Evolutionary conservation across 768 basidiomycete species (phyloP).

Genomic region (Lentinula raphanica): DNA sequence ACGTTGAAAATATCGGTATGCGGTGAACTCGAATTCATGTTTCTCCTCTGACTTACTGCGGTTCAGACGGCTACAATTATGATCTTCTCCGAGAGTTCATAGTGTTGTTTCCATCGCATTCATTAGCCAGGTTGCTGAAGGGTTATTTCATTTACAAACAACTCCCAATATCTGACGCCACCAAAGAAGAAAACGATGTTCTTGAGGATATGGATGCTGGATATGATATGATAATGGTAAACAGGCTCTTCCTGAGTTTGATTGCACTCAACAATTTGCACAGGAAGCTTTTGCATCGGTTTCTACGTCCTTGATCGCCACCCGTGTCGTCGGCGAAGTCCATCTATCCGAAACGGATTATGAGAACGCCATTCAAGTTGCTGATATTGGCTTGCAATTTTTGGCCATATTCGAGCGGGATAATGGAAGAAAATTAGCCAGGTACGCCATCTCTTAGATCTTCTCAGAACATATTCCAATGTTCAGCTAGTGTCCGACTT

Average conservation of each 20-base stretch:
- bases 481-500: slow-evolving; percentile 46
- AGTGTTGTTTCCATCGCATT: slow-evolving; percentile 55
- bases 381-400: slow-evolving; percentile 65
- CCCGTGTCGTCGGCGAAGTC: slow-evolving; percentile 58
- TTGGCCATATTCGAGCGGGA: slow-evolving; percentile 50
- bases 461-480: neutral
- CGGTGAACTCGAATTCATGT: slow-evolving; percentile 19
- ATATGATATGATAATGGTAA: slow-evolving; percentile 58
- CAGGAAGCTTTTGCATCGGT: slow-evolving; percentile 53
- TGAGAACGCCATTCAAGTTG: slow-evolving; percentile 60
- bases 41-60: neutral
- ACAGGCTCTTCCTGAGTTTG: slow-evolving; percentile 15
- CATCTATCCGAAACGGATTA: slow-evolving; percentile 71
- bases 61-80: slow-evolving; percentile 57
- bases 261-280: slow-evolving; percentile 8
- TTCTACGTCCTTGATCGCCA: slow-evolving; percentile 58
- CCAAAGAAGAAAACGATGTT: slow-evolving; percentile 32
- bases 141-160: slow-evolving; percentile 67
- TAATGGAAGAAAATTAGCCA: slow-evolving; percentile 47
- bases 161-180: slow-evolving; percentile 32
- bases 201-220: slow-evolving; percentile 44
- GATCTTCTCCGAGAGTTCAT: slow-evolving; percentile 55
- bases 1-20: slow-evolving; percentile 61
- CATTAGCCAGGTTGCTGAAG: slow-evolving; percentile 51
- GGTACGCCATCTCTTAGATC: slow-evolving; percentile 27